Evolutionary conservation across 2,329 filamentous ascomycete species (phyloP).

Genomic region (Claviceps arundinis): DNA sequence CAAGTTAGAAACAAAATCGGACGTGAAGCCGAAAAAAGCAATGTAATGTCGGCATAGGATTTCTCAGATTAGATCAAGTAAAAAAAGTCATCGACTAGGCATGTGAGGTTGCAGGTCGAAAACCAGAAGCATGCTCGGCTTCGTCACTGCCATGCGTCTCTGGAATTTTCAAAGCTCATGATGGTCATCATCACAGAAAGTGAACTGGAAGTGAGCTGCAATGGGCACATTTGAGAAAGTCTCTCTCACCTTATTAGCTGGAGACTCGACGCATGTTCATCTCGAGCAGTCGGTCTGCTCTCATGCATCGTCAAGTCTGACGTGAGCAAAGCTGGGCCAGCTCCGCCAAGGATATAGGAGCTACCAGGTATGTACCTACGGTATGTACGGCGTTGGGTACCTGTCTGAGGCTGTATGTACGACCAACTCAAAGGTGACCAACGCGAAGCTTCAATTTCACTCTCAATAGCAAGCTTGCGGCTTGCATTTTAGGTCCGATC

Average conservation of each 20-base stretch:
- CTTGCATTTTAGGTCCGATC: neutral
- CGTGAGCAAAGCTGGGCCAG: neutral
- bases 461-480: too few species aligned
- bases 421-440: too few species aligned
- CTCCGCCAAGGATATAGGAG: too few species aligned
- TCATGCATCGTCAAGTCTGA: neutral
- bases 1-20: constrained; percentile 23
- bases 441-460: too few species aligned
- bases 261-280: too few species aligned
- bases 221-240: neutral
- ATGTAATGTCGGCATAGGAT: neutral
- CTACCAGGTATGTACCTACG: too few species aligned
- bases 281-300: too few species aligned
- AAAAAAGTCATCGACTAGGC: constrained; percentile 21
- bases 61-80: constrained; percentile 56
- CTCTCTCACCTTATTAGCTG: neutral
- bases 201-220: neutral
- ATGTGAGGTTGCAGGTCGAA: constrained; percentile 12
- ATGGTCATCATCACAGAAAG: constrained; percentile 26
- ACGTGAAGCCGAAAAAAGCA: constrained; percentile 8
- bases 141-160: constrained; percentile 27
- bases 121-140: constrained; percentile 42
- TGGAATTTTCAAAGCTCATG: constrained; percentile 21
- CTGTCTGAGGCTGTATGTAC: too few species aligned
- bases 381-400: too few species aligned